phyloP scores from a whole-genome alignment of 345 rosid species.

The Eucalyptus curtisii region DNA sequence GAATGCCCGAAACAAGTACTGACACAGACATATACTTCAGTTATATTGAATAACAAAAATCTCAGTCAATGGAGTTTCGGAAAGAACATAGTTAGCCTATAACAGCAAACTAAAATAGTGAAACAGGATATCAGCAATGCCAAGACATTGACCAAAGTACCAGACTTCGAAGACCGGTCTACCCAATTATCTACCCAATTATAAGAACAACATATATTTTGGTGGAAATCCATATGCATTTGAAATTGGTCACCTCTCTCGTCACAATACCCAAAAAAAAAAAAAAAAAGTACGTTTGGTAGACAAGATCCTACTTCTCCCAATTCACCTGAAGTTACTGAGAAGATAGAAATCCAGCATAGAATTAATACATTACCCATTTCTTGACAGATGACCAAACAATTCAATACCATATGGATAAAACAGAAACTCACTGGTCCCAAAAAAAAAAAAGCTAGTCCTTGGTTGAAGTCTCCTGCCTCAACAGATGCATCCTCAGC shows the following conservation, averaged over 20 bases:
- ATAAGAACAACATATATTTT: neutral
- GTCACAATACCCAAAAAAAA: neutral
- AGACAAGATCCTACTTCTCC: neutral
- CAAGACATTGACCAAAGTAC: neutral
- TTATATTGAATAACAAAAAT: neutral
- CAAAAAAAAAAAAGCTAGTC: neutral
- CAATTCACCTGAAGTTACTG: neutral
- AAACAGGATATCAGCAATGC: neutral
- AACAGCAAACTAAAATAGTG: neutral
- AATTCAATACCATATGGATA: neutral
- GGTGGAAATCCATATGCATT: neutral
- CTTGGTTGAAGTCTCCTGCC: neutral
- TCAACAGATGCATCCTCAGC: neutral
- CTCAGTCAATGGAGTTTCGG: neutral
- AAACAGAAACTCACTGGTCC: neutral
- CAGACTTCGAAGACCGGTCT: neutral
- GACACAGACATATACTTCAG: neutral
- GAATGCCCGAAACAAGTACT: neutral
- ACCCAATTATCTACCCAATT: neutral
- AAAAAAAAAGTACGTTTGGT: neutral
- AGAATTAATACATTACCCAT: neutral
- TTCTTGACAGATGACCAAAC: neutral
- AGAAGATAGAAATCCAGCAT: neutral
- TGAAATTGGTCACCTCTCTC: neutral
- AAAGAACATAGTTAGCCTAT: neutral